Evolutionary conservation across 192 early-diverging fungal genomes (phyloP), one percentile per base, ranked within the genome.

Genomic region (Entomortierella lignicola): DNA sequence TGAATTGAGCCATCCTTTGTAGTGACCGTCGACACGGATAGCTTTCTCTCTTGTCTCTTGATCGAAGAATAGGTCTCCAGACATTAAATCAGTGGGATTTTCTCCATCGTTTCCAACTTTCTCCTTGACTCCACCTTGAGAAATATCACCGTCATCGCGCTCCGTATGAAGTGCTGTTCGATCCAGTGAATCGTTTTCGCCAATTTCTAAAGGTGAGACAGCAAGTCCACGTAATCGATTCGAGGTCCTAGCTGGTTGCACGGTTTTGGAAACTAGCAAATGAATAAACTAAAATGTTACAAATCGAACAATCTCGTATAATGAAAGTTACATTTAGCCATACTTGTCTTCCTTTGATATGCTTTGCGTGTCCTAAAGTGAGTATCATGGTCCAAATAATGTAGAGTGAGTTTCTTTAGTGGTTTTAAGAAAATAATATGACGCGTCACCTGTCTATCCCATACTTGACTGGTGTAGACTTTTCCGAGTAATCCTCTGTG

Each of bases 11-110:
- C 91, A 94, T 12, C 91, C 82, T 56, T 66, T 79, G 48, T 88
- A 94, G 54, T 92, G 91, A 0, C 90, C 91, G 37, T 84, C 72
- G 0, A 90, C 86, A 4, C 82, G 82, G 6, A 92, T 87, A 11
- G 91, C 88, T 30, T 83, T 71, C 7, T 80, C 73, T 2, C 84
- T 47, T 18, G 80, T 82, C 15, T 83, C 79, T 29, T 80, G 27
- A 18, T 80, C 59, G 60, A 94, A 94, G 47, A 83, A 87, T 27
- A 85, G 72, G 54, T 90, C 90, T 12, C 88, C 85, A 12, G 85
- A 80, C 66, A 86, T 60, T 21, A 87, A 56, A 32, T 69, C 65
- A 0, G 66, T 18, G 2, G 56, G 20, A 1, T 66, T 80, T 29
- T 87, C 83, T 48, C 65, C 87, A 44, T 84, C 64, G 12, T 77